These are phyloP conservation scores for Apiospora koreana DNA, from an alignment of 2,329 filamentous ascomycete species.

Conservation along the genomic window DNA sequence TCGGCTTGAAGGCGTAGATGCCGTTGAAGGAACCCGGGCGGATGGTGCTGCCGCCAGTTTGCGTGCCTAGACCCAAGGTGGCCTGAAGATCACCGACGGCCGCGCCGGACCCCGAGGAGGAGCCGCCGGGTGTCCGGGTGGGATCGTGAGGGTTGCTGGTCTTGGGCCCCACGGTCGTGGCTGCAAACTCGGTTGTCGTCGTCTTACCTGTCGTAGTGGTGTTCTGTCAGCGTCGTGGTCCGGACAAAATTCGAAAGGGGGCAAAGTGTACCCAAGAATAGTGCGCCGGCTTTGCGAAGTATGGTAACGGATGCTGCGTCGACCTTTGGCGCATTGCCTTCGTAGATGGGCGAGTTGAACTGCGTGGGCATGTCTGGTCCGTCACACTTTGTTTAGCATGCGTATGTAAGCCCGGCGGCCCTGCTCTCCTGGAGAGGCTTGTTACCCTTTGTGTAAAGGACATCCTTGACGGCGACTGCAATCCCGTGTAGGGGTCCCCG, in stretches of 20 bases:
- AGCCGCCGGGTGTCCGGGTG: conserved; percentile 66
- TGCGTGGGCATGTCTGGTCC: conserved; percentile 51
- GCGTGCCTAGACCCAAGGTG: conserved; percentile 62
- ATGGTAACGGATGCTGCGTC: conserved; percentile 55
- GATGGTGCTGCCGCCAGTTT: conserved; percentile 66
- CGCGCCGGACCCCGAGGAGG: conserved; percentile 66
- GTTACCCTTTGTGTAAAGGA: conserved; percentile 51
- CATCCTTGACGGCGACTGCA: conserved; percentile 55
- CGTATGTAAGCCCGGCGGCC: not conserved
- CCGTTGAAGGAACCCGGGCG: conserved; percentile 67
- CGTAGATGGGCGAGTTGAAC: conserved; percentile 56
- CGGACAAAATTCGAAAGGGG: no score
- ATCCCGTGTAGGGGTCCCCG: conserved; percentile 55
- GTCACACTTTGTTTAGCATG: not conserved
- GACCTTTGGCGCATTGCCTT: conserved; percentile 42
- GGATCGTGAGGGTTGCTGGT: conserved; percentile 67
- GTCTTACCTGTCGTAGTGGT: conserved; percentile 44
- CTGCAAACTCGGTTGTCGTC: conserved; percentile 66
- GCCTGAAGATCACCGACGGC: conserved; percentile 67
- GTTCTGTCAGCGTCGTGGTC: conserved; percentile 1
- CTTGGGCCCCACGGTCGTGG: conserved; percentile 51
- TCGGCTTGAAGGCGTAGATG: conserved; percentile 66
- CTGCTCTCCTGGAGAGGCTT: not conserved
- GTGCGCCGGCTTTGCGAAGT: conserved; percentile 54
- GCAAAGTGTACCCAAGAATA: conserved; percentile 48